Percentiles rank a stretch among this genome's conserved stretches.
These are phyloP conservation scores for Sungouiella thailandica DNA, from an alignment of 805 yeast species.

Conservation along the genomic window DNA sequence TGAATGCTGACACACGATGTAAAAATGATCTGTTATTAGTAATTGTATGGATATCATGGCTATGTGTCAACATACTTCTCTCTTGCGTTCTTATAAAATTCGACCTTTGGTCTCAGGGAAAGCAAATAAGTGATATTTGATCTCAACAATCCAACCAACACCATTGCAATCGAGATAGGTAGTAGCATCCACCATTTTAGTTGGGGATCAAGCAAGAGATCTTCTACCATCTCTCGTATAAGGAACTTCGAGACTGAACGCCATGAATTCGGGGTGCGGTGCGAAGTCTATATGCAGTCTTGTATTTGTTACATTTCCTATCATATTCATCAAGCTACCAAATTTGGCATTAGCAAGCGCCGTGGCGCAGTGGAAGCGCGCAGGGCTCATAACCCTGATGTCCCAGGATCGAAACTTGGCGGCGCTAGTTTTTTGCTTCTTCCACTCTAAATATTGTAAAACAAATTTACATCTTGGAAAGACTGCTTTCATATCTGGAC, in stretches of 20 bases:
- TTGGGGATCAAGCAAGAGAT: slow-evolving; percentile 64
- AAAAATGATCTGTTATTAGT: slow-evolving; percentile 33
- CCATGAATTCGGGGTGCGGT: too few species aligned
- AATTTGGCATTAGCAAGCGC: slow-evolving; percentile 61
- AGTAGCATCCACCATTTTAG: slow-evolving; percentile 84
- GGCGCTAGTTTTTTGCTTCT: slow-evolving; percentile 59
- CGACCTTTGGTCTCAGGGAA: slow-evolving; percentile 52
- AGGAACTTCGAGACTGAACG: neutral
- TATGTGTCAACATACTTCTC: slow-evolving; percentile 51
- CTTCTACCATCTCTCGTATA: slow-evolving; percentile 7
- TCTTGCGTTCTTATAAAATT: slow-evolving; percentile 41
- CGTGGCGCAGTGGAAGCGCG: slow-evolving; percentile 99
- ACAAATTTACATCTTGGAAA: too few species aligned
- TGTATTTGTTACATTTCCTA: too few species aligned
- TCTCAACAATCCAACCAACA: slow-evolving; percentile 75
- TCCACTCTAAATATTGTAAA: too few species aligned
- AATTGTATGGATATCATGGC: too few species aligned
- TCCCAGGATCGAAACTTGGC: slow-evolving; percentile 96
- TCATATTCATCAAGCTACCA: too few species aligned
- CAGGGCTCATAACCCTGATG: slow-evolving; percentile 99
- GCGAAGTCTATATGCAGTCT: too few species aligned
- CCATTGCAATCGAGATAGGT: slow-evolving; percentile 88
- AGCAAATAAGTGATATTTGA: slow-evolving; percentile 61
- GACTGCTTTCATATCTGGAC: too few species aligned
- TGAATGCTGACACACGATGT: slow-evolving; percentile 52